Percentiles rank a stretch among this genome's conserved stretches.
phyloP scores from a whole-genome alignment of 2,329 filamentous ascomycete genomes.

The Pyrenophora graminea region DNA sequence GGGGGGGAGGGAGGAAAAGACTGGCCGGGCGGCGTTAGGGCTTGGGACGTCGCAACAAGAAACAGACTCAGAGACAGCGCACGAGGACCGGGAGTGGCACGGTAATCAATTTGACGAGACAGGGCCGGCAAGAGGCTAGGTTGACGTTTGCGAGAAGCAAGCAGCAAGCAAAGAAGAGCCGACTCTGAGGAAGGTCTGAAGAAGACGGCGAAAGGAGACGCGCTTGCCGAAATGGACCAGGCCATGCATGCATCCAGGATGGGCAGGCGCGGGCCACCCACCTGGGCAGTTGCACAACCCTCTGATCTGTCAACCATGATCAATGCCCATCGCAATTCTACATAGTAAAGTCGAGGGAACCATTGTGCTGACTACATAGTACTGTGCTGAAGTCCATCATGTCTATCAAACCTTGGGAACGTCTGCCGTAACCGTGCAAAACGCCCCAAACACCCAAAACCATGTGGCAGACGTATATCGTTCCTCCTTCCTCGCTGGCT shows the following conservation, averaged over 20 bases:
- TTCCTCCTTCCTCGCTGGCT: conserved; percentile 10
- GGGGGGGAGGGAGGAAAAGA: background rate
- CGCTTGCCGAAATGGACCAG: conserved; percentile 20
- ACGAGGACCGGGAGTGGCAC: conserved; percentile 25
- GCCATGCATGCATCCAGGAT: conserved; percentile 26
- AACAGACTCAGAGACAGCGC: conserved; percentile 11
- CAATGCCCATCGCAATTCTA: no score
- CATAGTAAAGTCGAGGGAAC: no score
- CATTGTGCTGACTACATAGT: no score
- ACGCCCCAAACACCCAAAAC: background rate
- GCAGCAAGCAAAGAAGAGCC: conserved; percentile 8
- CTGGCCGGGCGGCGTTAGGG: conserved; percentile 16
- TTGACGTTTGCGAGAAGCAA: conserved; percentile 18
- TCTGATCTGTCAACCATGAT: conserved; percentile 5
- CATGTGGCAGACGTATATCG: background rate
- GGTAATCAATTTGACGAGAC: conserved; percentile 25
- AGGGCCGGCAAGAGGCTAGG: conserved; percentile 21
- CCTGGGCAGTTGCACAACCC: conserved; percentile 17
- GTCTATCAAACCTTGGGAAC: no score
- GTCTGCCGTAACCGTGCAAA: no score
- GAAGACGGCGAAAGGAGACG: conserved; percentile 28
- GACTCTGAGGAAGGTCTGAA: conserved; percentile 18
- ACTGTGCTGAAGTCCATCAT: no score
- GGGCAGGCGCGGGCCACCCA: conserved; percentile 17
- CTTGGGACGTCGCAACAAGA: conserved; percentile 30